phyloP scores from a whole-genome alignment of 441 rosid species.

The Eugenia klotzschiana region DNA sequence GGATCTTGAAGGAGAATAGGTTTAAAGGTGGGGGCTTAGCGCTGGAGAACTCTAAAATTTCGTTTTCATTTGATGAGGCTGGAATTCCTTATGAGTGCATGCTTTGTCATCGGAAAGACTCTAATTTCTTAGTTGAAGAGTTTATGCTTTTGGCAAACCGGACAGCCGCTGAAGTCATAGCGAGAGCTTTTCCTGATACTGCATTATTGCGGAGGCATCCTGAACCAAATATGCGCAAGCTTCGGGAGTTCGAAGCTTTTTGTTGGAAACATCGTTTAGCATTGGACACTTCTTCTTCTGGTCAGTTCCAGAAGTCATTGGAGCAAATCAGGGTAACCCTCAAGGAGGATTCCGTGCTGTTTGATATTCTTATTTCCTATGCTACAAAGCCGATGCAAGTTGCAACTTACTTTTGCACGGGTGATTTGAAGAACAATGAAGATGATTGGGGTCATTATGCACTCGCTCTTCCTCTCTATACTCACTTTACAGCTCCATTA shows the following conservation, averaged over 20 bases:
- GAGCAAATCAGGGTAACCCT: slow-evolving; percentile 43
- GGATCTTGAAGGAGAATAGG: slow-evolving; percentile 43
- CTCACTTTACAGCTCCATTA: slow-evolving; percentile 90
- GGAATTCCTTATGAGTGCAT: slow-evolving; percentile 63
- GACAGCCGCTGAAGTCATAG: slow-evolving; percentile 85
- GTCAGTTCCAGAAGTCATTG: slow-evolving; percentile 47
- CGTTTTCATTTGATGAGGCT: slow-evolving; percentile 44
- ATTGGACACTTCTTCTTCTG: slow-evolving; percentile 67
- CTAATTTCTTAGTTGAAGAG: slow-evolving; percentile 76
- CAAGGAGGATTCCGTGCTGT: slow-evolving; percentile 53
- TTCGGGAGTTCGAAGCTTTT: slow-evolving; percentile 71
- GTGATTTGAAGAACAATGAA: slow-evolving; percentile 32
- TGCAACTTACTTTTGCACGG: slow-evolving; percentile 82
- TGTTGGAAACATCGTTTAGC: slow-evolving; percentile 63
- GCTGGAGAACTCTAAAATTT: slow-evolving; percentile 47
- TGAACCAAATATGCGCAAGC: slow-evolving; percentile 73
- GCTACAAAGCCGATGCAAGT: slow-evolving; percentile 76
- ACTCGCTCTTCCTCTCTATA: slow-evolving; percentile 68
- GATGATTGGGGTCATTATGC: slow-evolving; percentile 83
- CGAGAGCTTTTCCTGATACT: slow-evolving; percentile 65
- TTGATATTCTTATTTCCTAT: slow-evolving; percentile 47
- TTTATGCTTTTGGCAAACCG: slow-evolving; percentile 86
- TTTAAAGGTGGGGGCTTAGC: slow-evolving; percentile 57
- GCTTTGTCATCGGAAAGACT: slow-evolving; percentile 29
- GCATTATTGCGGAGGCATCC: slow-evolving; percentile 84